Evolutionary conservation across 768 basidiomycete genomes (phyloP), one percentile per base, ranked within the genome.

Genomic region (Trametes cubensis): DNA sequence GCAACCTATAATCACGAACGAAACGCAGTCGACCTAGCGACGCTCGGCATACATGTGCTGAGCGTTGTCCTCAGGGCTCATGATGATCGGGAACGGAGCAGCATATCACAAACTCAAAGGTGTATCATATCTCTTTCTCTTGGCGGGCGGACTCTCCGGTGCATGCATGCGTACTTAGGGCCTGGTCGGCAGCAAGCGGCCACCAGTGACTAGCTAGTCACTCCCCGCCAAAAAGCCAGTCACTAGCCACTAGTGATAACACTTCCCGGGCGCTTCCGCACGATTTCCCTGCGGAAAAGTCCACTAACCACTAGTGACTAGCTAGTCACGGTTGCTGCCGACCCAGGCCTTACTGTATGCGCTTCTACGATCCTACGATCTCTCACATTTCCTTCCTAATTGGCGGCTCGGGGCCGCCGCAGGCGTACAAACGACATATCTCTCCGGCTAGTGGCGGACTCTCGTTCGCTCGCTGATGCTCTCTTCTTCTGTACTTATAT

Each of bases 41-140:
- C 11, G 28, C 46, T 25, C n/a, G 18, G 4, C n/a, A 10, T 18
- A 21, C 10, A n/a, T n/a, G n/a, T n/a, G n/a, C n/a, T n/a, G n/a
- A n/a, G n/a, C n/a, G n/a, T n/a, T n/a, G n/a, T n/a, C n/a, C n/a
- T n/a, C n/a, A n/a, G n/a, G n/a, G n/a, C n/a, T n/a, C n/a, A n/a
- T n/a, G n/a, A n/a, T n/a, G n/a, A 20, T 18, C 44, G 44, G 44
- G 20, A 15, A 20, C 10, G 54, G 17, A n/a, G 56, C 28, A 51
- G 48, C 40, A 51, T 58, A 50, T 50, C 21, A 51, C 10, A 11
- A 34, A 34, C 10, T 15, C 18, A 40, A 58, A 42, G 49, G 49
- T 58, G 57, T 58, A 58, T 58, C 48, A 58, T 50, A 58, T 30
- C 17, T 42, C 20, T 38, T 18, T 51, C 34, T 39, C 51, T 7